These are phyloP conservation scores for Plenodomus biglobosus DNA, from an alignment of 2,329 filamentous ascomycete genomes.

Conservation along the genomic window DNA sequence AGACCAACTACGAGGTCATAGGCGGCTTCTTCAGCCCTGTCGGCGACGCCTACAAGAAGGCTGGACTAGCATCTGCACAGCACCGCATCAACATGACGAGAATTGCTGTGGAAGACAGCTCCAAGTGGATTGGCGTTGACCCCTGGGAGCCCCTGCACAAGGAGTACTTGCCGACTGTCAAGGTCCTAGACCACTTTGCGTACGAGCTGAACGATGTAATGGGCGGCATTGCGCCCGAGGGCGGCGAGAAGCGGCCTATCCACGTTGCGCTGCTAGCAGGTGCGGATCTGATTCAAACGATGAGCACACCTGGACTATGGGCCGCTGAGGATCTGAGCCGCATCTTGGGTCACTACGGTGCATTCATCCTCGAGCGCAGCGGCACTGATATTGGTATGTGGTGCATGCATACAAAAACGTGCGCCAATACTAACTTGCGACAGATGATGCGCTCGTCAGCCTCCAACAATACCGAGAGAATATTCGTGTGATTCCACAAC, in stretches of 20 bases:
- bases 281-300: constrained; percentile 55
- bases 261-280: constrained; percentile 82
- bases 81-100: constrained; percentile 85
- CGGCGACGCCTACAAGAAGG: constrained; percentile 76
- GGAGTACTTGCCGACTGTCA: constrained; percentile 83
- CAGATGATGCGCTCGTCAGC: constrained; percentile 78
- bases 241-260: constrained; percentile 67
- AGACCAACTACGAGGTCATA: constrained; percentile 75
- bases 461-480: constrained; percentile 83
- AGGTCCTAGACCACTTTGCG: constrained; percentile 88
- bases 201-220: constrained; percentile 81
- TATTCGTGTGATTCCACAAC: constrained; percentile 83
- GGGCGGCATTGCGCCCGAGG: constrained; percentile 69
- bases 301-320: constrained; percentile 68
- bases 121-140: constrained; percentile 44
- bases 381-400: constrained; percentile 72
- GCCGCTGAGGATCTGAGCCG: constrained; percentile 80
- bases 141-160: constrained; percentile 75
- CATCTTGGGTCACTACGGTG: constrained; percentile 80
- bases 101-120: constrained; percentile 72
- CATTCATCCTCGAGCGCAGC: constrained; percentile 83
- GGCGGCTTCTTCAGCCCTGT: constrained; percentile 85
- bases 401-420: background rate
- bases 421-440: constrained; percentile 11
- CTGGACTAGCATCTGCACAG: constrained; percentile 70